Evolutionary conservation across 2,329 filamentous ascomycete species (phyloP).

Genomic region (Sporothrix sp.): DNA sequence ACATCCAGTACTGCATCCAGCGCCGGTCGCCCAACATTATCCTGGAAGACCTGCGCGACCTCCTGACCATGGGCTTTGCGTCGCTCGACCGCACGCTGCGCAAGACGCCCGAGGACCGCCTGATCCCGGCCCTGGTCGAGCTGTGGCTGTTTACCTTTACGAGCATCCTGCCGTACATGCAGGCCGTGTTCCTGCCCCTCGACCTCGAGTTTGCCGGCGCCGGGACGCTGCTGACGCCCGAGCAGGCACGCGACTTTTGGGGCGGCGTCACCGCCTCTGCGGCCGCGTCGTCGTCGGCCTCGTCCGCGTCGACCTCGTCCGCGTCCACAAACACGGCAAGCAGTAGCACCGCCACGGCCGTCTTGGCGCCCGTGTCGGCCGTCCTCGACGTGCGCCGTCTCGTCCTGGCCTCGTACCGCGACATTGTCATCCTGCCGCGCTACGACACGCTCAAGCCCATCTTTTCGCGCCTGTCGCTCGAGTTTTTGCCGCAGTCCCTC

Average conservation of each 20-base stretch:
- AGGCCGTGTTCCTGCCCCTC: slow-evolving; percentile 86
- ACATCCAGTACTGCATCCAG: slow-evolving; percentile 69
- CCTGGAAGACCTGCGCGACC: slow-evolving; percentile 65
- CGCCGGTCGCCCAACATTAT: slow-evolving; percentile 60
- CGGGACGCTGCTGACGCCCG: slow-evolving; percentile 65
- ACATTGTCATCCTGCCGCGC: slow-evolving; percentile 77
- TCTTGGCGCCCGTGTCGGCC: slow-evolving; percentile 37
- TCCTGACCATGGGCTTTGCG: slow-evolving; percentile 71
- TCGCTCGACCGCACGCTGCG: slow-evolving; percentile 77
- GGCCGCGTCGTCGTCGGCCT: slow-evolving; percentile 18
- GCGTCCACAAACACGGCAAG: slow-evolving; percentile 23
- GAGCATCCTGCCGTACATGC: slow-evolving; percentile 81
- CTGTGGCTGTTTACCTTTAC: slow-evolving; percentile 93
- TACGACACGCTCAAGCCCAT: slow-evolving; percentile 83
- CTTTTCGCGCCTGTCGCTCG: slow-evolving; percentile 80
- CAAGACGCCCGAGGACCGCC: slow-evolving; percentile 68
- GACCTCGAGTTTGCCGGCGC: slow-evolving; percentile 87
- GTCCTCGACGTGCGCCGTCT: slow-evolving; percentile 80
- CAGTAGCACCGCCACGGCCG: not conserved
- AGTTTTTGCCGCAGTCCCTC: slow-evolving; percentile 55
- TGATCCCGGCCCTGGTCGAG: slow-evolving; percentile 86
- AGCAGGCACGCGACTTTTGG: slow-evolving; percentile 87
- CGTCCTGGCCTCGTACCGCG: slow-evolving; percentile 78
- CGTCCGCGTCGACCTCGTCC: slow-evolving; percentile 21
- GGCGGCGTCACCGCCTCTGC: slow-evolving; percentile 45